Evolutionary conservation across 2,329 filamentous ascomycete genomes (phyloP).

Genomic region (Trichoderma atroviride): DNA sequence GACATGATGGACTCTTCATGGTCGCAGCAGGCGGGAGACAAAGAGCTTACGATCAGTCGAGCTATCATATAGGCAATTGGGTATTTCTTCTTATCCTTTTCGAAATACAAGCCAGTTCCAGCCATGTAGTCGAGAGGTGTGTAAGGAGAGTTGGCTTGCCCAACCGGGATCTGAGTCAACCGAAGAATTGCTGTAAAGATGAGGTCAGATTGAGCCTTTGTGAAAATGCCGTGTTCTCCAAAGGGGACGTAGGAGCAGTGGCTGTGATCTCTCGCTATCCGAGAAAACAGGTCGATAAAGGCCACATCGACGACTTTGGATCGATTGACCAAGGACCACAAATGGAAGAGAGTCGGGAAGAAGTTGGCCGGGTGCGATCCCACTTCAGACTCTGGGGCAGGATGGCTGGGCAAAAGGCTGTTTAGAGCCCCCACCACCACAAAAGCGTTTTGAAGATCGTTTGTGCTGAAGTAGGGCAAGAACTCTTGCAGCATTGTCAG

Average conservation of each 20-base stretch:
- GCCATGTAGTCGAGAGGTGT: conserved; percentile 80
- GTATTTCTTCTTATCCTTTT: conserved; percentile 91
- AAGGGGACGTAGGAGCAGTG: conserved; percentile 76
- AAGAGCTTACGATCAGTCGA: conserved; percentile 87
- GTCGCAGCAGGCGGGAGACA: conserved; percentile 81
- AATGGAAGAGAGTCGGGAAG: conserved; percentile 90
- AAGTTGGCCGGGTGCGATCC: conserved; percentile 87
- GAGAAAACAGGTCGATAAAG: conserved; percentile 87
- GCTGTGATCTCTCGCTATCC: conserved; percentile 82
- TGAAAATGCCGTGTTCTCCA: conserved; percentile 86
- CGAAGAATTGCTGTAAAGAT: conserved; percentile 91
- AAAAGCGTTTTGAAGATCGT: conserved; percentile 88
- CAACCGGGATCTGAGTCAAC: conserved; percentile 92
- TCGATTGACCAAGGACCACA: conserved; percentile 91
- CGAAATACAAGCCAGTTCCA: conserved; percentile 82
- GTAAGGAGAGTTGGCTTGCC: conserved; percentile 92
- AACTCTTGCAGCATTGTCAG: conserved; percentile 80
- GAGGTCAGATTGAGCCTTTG: conserved; percentile 84
- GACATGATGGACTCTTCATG: conserved; percentile 78
- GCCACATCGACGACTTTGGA: conserved; percentile 85
- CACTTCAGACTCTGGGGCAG: conserved; percentile 69
- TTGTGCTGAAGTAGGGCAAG: conserved; percentile 87
- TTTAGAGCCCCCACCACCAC: conserved; percentile 90
- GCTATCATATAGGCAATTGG: conserved; percentile 91
- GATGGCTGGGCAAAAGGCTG: conserved; percentile 81